Percentiles rank a stretch among this genome's conserved stretches.
phyloP scores from a whole-genome alignment of 176 grass and related monocot species.

The Carex littledalei region DNA sequence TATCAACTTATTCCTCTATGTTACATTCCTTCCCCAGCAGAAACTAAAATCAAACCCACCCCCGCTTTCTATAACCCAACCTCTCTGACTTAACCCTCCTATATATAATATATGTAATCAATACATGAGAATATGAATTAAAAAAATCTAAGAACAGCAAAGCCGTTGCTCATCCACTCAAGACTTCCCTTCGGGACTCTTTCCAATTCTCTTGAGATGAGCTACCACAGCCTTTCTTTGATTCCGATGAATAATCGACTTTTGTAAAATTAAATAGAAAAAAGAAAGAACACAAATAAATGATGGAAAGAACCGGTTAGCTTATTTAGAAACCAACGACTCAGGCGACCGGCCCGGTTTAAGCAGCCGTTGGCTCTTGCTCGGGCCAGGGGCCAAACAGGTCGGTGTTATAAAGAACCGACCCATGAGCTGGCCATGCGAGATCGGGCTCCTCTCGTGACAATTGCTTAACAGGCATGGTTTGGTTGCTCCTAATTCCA shows the following conservation, averaged over 20 bases:
- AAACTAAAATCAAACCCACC: slow-evolving; percentile 19
- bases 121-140: slow-evolving; percentile 18
- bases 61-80: neutral
- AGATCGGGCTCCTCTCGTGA: slow-evolving; percentile 65
- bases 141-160: slow-evolving; percentile 33
- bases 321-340: slow-evolving; percentile 34
- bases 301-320: slow-evolving; percentile 95
- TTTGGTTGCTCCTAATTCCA: slow-evolving; percentile 43
- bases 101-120: slow-evolving; percentile 35
- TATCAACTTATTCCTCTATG: slow-evolving; percentile 24
- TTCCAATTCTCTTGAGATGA: slow-evolving; percentile 44
- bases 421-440: slow-evolving; percentile 58
- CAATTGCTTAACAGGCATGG: slow-evolving; percentile 42
- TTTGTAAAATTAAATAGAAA: slow-evolving; percentile 64
- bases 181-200: slow-evolving; percentile 73
- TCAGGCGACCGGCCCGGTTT: slow-evolving; percentile 7
- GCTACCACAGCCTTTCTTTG: slow-evolving; percentile 49
- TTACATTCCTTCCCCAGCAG: slow-evolving; percentile 19
- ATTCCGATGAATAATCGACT: slow-evolving; percentile 31
- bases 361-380: slow-evolving; percentile 80
- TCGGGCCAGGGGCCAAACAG: slow-evolving; percentile 69
- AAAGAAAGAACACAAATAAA: slow-evolving; percentile 65
- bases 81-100: neutral
- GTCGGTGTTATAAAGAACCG: slow-evolving; percentile 42
- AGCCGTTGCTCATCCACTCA: slow-evolving; percentile 47